These are phyloP conservation scores for Silybum marianum DNA, from an alignment of 129 eudicot genomes.

Conservation along the genomic window DNA sequence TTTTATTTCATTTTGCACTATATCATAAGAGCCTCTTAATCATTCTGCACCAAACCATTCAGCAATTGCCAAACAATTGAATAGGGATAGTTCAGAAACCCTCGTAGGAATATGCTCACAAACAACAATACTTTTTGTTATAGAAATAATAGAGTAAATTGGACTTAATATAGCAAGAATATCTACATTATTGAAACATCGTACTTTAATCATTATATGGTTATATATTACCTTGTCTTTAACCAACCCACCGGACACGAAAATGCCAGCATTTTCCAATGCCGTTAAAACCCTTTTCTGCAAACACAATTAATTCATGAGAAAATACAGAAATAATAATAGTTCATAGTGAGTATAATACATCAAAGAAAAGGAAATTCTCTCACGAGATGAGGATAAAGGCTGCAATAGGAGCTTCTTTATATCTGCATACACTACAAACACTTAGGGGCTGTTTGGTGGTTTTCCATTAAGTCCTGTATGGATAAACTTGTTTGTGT, in stretches of 20 bases:
- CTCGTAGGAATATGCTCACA: too few species aligned
- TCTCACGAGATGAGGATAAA: not conserved
- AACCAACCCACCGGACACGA: constrained; percentile 85
- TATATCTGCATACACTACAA: not conserved
- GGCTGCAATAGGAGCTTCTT: not conserved
- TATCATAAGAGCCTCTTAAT: too few species aligned
- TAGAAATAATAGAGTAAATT: not conserved
- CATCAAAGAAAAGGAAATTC: not conserved
- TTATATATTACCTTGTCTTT: constrained; percentile 75
- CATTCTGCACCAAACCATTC: too few species aligned
- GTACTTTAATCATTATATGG: not conserved
- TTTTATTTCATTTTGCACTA: too few species aligned
- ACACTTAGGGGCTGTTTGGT: not conserved
- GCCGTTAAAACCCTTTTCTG: constrained; percentile 79
- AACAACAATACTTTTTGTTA: not conserved
- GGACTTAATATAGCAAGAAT: not conserved
- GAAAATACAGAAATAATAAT: not conserved
- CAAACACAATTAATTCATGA: constrained; percentile 23
- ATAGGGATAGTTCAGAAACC: too few species aligned
- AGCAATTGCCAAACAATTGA: too few species aligned
- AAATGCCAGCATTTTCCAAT: constrained; percentile 88
- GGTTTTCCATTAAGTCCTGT: too few species aligned
- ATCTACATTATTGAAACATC: not conserved
- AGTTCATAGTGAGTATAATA: not conserved
- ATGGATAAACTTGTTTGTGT: too few species aligned